Percentiles rank a stretch among this genome's conserved stretches.
Conservation (phyloP, 1,139 yeast genomes). For the Magnusiomyces fungicola region DNA sequence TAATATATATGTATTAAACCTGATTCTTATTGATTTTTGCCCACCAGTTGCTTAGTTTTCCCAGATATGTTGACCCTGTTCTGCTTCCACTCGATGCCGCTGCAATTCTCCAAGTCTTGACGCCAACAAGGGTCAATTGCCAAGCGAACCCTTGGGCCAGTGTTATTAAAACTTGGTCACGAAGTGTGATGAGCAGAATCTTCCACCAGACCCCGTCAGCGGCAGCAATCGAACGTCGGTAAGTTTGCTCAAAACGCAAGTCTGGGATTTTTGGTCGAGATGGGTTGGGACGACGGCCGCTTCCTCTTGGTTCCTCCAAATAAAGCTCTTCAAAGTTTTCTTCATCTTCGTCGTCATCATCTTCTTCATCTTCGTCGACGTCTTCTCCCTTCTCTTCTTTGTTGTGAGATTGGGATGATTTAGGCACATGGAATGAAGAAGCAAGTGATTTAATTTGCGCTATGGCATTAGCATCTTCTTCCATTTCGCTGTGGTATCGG, state of each 20-base stretch:
- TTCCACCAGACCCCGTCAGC: slow-evolving; percentile 28
- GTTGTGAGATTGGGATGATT: background rate
- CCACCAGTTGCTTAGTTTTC: slow-evolving; percentile 16
- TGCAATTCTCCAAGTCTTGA: slow-evolving; percentile 36
- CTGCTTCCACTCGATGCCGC: slow-evolving; percentile 20
- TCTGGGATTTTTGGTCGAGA: slow-evolving; percentile 26
- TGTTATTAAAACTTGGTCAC: slow-evolving; percentile 34
- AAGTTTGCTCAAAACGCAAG: slow-evolving; percentile 29
- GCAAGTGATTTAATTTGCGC: background rate
- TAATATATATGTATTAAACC: slow-evolving; percentile 6
- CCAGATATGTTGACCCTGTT: slow-evolving; percentile 28
- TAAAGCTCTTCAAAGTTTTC: background rate
- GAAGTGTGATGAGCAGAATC: slow-evolving; percentile 27
- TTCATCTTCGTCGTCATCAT: background rate
- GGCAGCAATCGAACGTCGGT: slow-evolving; percentile 26
- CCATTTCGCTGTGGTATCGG: background rate
- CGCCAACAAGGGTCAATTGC: slow-evolving; percentile 37
- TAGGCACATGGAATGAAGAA: background rate
- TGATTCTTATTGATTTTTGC: slow-evolving; percentile 14
- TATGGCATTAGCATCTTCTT: background rate
- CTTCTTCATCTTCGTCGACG: background rate
- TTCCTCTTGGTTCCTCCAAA: background rate
- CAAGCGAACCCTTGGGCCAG: slow-evolving; percentile 47
- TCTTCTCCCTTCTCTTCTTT: background rate
- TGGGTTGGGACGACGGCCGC: background rate